phyloP scores from a whole-genome alignment of 176 grass and related monocot genomes.

The Triticum aestivum region IWGSC_CS_RefSeq_v2.1 NC_057799.1:158985020-158985519 shows the following conservation, averaged over 20 bases:
- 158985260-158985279: conserved; percentile 68
- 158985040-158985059: conserved; percentile 36
- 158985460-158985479: conserved; percentile 30
- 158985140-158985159: conserved; percentile 29
- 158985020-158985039: conserved; percentile 40
- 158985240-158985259: conserved; percentile 54
- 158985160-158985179: conserved; percentile 57
- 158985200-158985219: conserved; percentile 24
- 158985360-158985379: conserved; percentile 12
- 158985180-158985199: conserved; percentile 18
- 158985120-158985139: conserved; percentile 1
- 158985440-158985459: conserved; percentile 43
- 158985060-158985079: conserved; percentile 60
- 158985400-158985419: conserved; percentile 59
- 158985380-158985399: conserved; percentile 11
- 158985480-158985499: conserved; percentile 1
- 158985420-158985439: conserved; percentile 40
- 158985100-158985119: conserved; percentile 54
- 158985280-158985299: conserved; percentile 40
- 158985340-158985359: background rate
- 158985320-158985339: background rate
- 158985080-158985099: conserved; percentile 46
- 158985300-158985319: conserved; percentile 40
- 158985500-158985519: conserved; percentile 40
- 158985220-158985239: conserved; percentile 28